Evolutionary conservation across 1,284 basidiomycete genomes (phyloP).

Genomic region (Sutorius eximius): DNA sequence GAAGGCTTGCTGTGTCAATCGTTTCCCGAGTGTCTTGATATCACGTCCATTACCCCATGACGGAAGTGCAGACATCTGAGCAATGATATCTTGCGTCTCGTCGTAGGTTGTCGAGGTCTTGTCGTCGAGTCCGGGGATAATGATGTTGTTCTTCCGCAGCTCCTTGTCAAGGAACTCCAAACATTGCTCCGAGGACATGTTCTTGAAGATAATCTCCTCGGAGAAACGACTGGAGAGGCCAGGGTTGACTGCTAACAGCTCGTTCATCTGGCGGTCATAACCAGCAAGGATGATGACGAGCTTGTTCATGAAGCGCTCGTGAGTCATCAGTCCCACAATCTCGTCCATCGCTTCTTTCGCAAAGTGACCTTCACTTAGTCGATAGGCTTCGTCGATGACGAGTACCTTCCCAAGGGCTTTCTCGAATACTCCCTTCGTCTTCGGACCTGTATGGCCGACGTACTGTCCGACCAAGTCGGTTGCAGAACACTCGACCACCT

Average conservation of each 20-base stretch:
- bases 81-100: conserved; percentile 40
- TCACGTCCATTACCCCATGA: conserved; percentile 69
- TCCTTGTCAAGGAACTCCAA: conserved; percentile 49
- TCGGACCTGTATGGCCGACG: conserved; percentile 67
- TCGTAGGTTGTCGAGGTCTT: conserved; percentile 31
- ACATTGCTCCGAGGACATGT: conserved; percentile 52
- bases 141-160: conserved; percentile 35
- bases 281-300: conserved; percentile 67
- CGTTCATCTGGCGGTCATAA: conserved; percentile 59
- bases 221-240: conserved; percentile 17
- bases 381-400: conserved; percentile 68
- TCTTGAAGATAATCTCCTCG: conserved; percentile 53
- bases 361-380: conserved; percentile 55
- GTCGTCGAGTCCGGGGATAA: conserved; percentile 37
- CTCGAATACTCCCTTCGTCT: conserved; percentile 55
- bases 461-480: conserved; percentile 66
- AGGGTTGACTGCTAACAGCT: too few species aligned
- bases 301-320: conserved; percentile 54
- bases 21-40: conserved; percentile 51
- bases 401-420: conserved; percentile 63
- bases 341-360: conserved; percentile 70
- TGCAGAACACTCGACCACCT: conserved; percentile 62
- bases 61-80: conserved; percentile 43
- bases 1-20: conserved; percentile 41
- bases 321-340: conserved; percentile 57